Percentiles rank a stretch among this genome's conserved stretches.
Conservation (phyloP, 495 filamentous ascomycete genomes). For the Trypethelium eluteriae region DNA sequence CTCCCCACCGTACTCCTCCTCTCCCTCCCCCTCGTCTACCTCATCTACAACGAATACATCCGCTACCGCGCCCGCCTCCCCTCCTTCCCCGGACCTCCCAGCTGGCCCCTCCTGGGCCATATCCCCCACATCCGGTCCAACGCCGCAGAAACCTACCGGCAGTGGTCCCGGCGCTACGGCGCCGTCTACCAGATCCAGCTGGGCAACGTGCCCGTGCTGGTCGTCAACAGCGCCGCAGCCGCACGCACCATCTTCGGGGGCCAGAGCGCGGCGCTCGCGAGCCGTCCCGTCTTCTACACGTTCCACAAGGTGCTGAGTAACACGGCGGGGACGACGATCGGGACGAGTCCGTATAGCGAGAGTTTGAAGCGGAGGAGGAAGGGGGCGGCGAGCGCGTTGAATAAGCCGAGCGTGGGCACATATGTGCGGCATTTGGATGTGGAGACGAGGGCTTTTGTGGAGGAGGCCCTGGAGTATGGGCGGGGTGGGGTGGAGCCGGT, state of each 20-base stretch:
- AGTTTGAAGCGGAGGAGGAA: conserved; percentile 57
- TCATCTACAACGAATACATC: conserved; percentile 47
- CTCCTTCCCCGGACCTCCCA: conserved; percentile 48
- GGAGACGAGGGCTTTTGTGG: conserved; percentile 52
- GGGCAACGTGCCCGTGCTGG: conserved; percentile 53
- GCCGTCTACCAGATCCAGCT: conserved; percentile 58
- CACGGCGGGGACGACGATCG: conserved; percentile 59
- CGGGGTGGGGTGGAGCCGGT: conserved; percentile 46
- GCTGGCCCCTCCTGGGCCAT: conserved; percentile 56
- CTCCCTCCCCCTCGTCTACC: conserved; percentile 38
- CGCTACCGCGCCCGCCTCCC: conserved; percentile 44
- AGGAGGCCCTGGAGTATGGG: conserved; percentile 51
- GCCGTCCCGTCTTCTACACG: conserved; percentile 55
- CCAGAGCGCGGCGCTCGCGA: conserved; percentile 49
- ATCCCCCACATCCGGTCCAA: conserved; percentile 52
- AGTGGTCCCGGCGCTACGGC: conserved; percentile 52
- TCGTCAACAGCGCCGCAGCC: conserved; percentile 52
- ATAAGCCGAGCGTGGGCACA: conserved; percentile 51
- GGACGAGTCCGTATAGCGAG: conserved; percentile 56
- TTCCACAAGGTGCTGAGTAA: conserved; percentile 61
- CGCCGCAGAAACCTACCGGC: conserved; percentile 52
- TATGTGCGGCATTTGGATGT: conserved; percentile 56
- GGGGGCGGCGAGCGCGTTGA: conserved; percentile 55
- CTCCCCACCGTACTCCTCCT: conserved; percentile 28
- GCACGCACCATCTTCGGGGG: conserved; percentile 53